Evolutionary conservation across 768 basidiomycete species (phyloP).

Genomic region (Daedalea quercina): DNA sequence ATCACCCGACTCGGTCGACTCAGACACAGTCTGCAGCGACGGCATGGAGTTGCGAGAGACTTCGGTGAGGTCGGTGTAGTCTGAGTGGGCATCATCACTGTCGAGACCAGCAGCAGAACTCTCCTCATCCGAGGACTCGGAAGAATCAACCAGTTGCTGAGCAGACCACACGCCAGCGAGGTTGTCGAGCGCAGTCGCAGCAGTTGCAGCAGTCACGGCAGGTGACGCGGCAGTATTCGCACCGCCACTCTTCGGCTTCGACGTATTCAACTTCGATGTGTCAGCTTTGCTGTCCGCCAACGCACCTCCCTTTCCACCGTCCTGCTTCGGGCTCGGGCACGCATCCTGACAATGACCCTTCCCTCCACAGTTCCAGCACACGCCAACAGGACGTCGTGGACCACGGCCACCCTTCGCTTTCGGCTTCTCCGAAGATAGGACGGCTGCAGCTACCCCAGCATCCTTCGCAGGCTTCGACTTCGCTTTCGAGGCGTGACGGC

Average conservation of each 20-base stretch:
- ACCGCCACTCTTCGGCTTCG: too few species aligned
- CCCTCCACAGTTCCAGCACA: slow-evolving; percentile 5
- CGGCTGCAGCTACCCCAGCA: slow-evolving; percentile 3
- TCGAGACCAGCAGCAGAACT: background rate
- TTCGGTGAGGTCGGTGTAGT: background rate
- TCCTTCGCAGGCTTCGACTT: background rate
- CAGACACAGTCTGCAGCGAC: slow-evolving; percentile 3
- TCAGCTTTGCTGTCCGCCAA: background rate
- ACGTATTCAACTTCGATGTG: background rate
- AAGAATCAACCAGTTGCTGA: background rate
- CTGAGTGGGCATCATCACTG: background rate
- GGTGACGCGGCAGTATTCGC: too few species aligned
- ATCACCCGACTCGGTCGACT: slow-evolving; percentile 23
- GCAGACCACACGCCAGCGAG: slow-evolving; percentile 10
- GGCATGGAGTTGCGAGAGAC: background rate
- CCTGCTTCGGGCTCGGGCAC: background rate
- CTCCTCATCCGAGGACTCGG: background rate
- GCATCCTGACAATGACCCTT: background rate
- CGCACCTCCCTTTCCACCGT: background rate
- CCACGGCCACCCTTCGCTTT: background rate
- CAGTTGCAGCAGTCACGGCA: too few species aligned
- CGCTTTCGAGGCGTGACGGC: background rate
- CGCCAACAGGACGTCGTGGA: slow-evolving; percentile 1
- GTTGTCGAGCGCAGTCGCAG: too few species aligned
- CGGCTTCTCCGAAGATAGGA: slow-evolving; percentile 3